phyloP scores from a whole-genome alignment of 768 basidiomycete species.

The Lactarius deliciosus region DNA sequence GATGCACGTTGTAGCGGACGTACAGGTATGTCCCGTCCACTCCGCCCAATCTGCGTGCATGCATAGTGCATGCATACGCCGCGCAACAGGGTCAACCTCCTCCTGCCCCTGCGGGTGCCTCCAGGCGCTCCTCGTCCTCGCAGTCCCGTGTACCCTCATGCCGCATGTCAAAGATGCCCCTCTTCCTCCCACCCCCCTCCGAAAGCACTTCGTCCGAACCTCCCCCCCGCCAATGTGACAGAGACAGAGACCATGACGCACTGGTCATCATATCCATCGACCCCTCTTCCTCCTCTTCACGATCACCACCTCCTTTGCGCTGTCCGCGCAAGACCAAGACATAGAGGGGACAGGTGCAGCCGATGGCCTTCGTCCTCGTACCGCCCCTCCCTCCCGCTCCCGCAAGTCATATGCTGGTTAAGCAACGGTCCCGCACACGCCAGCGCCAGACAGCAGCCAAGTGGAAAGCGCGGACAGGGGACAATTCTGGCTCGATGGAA shows the following conservation, averaged over 20 bases:
- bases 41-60: too few relatives aligned
- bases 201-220: background rate
- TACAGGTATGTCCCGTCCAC: slow-evolving; percentile 7
- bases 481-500: background rate
- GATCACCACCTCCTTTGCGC: background rate
- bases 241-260: background rate
- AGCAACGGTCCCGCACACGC: background rate
- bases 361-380: background rate
- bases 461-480: background rate
- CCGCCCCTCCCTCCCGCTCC: background rate
- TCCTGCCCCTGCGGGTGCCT: background rate
- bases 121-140: background rate
- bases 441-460: background rate
- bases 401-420: slow-evolving; percentile 2
- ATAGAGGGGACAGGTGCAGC: background rate
- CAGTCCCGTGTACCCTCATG: background rate
- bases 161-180: background rate
- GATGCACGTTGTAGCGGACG: background rate
- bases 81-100: background rate
- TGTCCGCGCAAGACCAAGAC: slow-evolving; percentile 1
- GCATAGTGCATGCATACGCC: slow-evolving; percentile 12
- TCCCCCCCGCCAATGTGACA: background rate
- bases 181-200: background rate
- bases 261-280: slow-evolving; percentile 11
- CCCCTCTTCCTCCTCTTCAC: background rate